Base-by-base conservation (phyloP, 2,329 filamentous ascomycete species). In the Rutstroemia sp. region DNA sequence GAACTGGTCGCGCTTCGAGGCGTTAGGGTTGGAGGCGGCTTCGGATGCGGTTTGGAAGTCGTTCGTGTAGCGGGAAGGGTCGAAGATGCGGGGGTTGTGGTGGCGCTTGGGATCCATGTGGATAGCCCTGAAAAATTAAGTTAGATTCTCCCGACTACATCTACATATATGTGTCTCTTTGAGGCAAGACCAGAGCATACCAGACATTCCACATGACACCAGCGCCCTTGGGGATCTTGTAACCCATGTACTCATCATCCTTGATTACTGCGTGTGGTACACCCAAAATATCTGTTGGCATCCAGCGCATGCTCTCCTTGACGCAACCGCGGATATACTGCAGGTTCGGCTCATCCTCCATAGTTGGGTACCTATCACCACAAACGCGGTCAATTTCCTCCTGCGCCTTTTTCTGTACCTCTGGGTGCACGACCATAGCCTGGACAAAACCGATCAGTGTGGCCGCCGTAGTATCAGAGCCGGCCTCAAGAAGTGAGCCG, bases 311-410 rank as follows among this genome's bases (percentile, higher is more conserved):
- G 3, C 71, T 71, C 60, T 80, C 77, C 54, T 77, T 71, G 10
- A 79, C 65, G 14, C 77, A 68, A 42, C 67, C 67, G 52, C 74
- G 70, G 25, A 80, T 67, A 56, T 77, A 78, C 2, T 63, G 68
- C 27, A 82, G 66, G 0, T 67, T 64, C 0, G 70, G 66, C 9
- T 72, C 67, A 58, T 82, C 79, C 2, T 71, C 67, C 54, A 75
- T 74, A 0, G 64, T 68, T 1, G 79, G 79, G 0, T 80, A 66
- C 5, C 78, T 67, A 37, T 70, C 65, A 1, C 76, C 77, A n/a
- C 80, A 70, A 1, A 80, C 73, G 3, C 65, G 62, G 54, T 82
- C 78, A 21, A 82, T 65, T 51, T 75, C 71, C 14, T 65, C 66
- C 58, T 74, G 75, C 0, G 75, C 76, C 57, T 78, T 79, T 21